Percentiles rank a stretch among this genome's conserved stretches.
Conservation (phyloP, 306 rosid species). For the Cucumis sativus region DNA sequence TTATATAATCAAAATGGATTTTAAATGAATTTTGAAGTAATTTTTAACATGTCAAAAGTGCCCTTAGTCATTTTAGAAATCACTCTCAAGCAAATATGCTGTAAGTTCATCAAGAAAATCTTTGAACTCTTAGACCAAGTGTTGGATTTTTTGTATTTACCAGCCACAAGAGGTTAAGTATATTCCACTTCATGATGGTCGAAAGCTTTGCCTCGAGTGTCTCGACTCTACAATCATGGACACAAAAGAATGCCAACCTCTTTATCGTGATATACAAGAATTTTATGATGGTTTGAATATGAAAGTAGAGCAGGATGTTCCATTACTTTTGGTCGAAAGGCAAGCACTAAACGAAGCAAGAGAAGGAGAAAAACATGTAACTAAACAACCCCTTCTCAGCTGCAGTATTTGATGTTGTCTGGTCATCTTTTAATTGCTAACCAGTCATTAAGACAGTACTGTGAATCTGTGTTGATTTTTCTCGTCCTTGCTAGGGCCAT, state of each 20-base stretch:
- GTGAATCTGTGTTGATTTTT: not conserved
- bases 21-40: too few relatives aligned
- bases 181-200: constrained; percentile 67
- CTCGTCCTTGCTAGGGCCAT: constrained; percentile 30
- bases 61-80: too few relatives aligned
- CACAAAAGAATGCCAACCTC: constrained; percentile 79
- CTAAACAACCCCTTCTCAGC: constrained; percentile 9
- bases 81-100: too few relatives aligned
- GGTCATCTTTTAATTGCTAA: not conserved
- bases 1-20: too few relatives aligned
- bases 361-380: constrained; percentile 92
- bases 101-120: not conserved
- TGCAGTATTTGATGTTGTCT: constrained; percentile 11
- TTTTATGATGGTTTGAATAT: constrained; percentile 79
- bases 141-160: constrained; percentile 12
- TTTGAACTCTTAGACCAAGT: not conserved
- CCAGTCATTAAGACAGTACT: not conserved
- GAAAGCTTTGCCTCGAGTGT: constrained; percentile 91
- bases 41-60: too few relatives aligned
- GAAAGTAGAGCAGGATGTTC: constrained; percentile 87
- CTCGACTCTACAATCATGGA: constrained; percentile 91
- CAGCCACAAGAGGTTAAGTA: constrained; percentile 70
- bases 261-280: constrained; percentile 57
- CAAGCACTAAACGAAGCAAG: constrained; percentile 97
- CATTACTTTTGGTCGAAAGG: constrained; percentile 90